Base-by-base conservation (phyloP, 768 basidiomycete species). In the Tremella mesenterica region DNA sequence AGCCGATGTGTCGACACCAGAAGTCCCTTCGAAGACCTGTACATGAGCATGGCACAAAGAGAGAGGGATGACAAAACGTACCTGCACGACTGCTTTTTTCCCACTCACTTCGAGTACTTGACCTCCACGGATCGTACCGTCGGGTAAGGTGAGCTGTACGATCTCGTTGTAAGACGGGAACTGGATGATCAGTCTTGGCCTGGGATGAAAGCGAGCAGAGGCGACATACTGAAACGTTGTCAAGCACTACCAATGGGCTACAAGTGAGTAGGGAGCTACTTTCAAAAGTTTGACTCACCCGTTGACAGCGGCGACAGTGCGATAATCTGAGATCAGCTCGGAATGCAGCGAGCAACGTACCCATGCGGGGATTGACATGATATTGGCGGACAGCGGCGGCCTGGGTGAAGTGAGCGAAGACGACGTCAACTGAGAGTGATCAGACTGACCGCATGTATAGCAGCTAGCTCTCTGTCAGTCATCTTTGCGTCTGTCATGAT, bases 161-260 rank as follows among this genome's bases (percentile, higher is more conserved):
- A 96, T 97, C 79, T 97, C 93, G 75, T 96, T 96, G 79, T 95
- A 97, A 20, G 91, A 88, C 4, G 92, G 85, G 73, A 95, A 96
- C 89, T 95, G 38, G 7, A 53, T 59, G 4, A 53, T n/a, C n/a
- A n/a, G n/a, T n/a, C n/a, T n/a, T n/a, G n/a, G 52, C 29, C 53
- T 31, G 29, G 27, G 7, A 31, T 18, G 4, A n/a, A 4, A 14
- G 38, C 14, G 38, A 23, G 38, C 38, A 29, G 27, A 18, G 23
- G 25, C 18, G 38, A 57, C 80, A 52, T 67, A 88, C 91, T 79
- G 93, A 95, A 81, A 99, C 93, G 73, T 97, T 96, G 76, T 99
- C 93, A 60, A 99, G 78, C 13, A 99, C 84, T 54, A 99, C 95
- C 48, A 99, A 79, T 41, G 93, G 95, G 41, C 93, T 92, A 52